phyloP scores from a whole-genome alignment of 2,329 filamentous ascomycete genomes.

The Aspergillus candidus region DNA sequence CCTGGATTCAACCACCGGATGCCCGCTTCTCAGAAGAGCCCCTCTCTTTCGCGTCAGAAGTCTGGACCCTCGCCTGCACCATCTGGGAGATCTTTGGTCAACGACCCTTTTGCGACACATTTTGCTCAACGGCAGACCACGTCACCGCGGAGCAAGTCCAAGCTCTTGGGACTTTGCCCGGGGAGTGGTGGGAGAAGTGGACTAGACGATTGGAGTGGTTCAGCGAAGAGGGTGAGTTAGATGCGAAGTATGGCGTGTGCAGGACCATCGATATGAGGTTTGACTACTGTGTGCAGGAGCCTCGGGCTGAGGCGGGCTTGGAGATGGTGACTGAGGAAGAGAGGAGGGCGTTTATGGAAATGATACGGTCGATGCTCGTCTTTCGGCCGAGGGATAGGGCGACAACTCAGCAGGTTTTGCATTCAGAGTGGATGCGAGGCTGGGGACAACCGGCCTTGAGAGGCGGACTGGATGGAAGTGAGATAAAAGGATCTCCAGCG shows the following conservation, averaged over 20 bases:
- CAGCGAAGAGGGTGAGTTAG: constrained; percentile 16
- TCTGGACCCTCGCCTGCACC: constrained; percentile 35
- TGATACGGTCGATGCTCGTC: constrained; percentile 20
- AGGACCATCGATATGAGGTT: constrained; percentile 14
- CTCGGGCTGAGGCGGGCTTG: constrained; percentile 17
- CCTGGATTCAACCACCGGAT: constrained; percentile 29
- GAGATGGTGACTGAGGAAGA: constrained; percentile 12
- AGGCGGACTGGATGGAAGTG: not conserved
- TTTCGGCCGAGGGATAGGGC: constrained; percentile 16
- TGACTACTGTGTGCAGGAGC: constrained; percentile 19
- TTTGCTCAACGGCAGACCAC: constrained; percentile 17
- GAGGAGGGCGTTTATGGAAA: constrained; percentile 16
- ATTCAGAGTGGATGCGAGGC: constrained; percentile 22
- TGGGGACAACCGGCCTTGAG: constrained; percentile 16
- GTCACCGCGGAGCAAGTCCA: constrained; percentile 25
- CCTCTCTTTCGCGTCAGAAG: constrained; percentile 32
- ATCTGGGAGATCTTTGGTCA: constrained; percentile 33
- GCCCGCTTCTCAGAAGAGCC: constrained; percentile 27
- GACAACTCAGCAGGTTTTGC: constrained; percentile 15
- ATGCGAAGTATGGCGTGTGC: constrained; percentile 1
- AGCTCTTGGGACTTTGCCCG: constrained; percentile 20
- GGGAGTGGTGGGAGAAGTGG: constrained; percentile 23
- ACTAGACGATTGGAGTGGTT: constrained; percentile 13
- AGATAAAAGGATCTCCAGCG: too few relatives aligned
- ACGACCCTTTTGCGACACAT: constrained; percentile 21